Evolutionary conservation across 805 yeast species (phyloP).

Genomic region (Candida arabinofermentans): DNA sequence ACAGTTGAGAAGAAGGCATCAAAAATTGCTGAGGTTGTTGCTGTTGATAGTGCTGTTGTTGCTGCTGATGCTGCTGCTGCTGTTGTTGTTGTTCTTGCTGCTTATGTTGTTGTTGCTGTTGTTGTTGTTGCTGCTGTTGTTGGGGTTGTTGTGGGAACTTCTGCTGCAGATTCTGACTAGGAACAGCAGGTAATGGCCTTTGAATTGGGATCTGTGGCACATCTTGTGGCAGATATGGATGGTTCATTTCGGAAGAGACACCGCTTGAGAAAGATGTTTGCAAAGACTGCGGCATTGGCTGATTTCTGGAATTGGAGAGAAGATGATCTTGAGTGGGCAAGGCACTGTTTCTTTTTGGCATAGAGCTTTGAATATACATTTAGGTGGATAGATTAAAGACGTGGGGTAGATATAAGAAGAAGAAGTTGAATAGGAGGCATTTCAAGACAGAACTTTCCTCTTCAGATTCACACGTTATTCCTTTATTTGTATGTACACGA

Average conservation of each 20-base stretch:
- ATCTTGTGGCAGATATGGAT: background rate
- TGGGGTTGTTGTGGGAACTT: too few relatives aligned
- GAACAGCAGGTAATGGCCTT: background rate
- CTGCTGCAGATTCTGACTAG: background rate
- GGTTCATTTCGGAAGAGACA: background rate
- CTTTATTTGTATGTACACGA: too few relatives aligned
- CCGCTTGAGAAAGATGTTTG: background rate
- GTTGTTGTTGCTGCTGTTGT: too few relatives aligned
- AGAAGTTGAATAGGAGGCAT: too few relatives aligned
- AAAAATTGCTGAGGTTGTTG: background rate
- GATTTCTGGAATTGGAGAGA: too few relatives aligned
- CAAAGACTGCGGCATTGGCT: background rate
- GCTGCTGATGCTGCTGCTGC: background rate
- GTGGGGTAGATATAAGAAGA: too few relatives aligned
- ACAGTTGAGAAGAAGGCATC: background rate
- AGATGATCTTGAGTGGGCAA: background rate
- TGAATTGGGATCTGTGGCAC: background rate
- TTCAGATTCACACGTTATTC: too few relatives aligned
- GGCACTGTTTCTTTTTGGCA: slow-evolving; percentile 5
- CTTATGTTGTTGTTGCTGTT: too few relatives aligned
- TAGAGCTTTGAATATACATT: slow-evolving; percentile 1
- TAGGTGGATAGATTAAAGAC: too few relatives aligned
- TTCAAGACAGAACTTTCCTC: too few relatives aligned
- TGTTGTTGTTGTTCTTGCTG: background rate
- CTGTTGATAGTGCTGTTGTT: background rate